Evolutionary conservation across 176 grass and related monocot species (phyloP).

Genomic region (Pontederia crassipes): DNA sequence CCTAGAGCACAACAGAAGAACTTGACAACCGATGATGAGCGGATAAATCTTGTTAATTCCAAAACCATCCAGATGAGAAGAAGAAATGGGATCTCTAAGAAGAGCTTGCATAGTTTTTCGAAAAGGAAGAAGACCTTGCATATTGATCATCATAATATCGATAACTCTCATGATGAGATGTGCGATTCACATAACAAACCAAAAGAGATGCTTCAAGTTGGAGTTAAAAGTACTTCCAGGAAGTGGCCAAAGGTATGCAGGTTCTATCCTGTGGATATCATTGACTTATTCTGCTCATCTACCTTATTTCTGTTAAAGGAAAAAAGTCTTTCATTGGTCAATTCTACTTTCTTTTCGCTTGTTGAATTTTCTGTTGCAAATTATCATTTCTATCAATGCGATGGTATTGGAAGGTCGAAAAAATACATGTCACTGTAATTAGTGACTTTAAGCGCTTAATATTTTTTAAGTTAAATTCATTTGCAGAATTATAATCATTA

Average conservation of each 20-base stretch:
- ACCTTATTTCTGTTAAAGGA: background rate
- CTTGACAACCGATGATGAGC: slow-evolving; percentile 6
- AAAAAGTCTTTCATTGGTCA: slow-evolving; percentile 8
- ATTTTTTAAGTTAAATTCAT: too few relatives aligned
- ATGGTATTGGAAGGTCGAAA: too few relatives aligned
- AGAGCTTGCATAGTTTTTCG: background rate
- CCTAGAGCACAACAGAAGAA: slow-evolving; percentile 10
- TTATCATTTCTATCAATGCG: too few relatives aligned
- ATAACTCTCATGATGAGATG: slow-evolving; percentile 8
- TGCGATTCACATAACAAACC: slow-evolving; percentile 16
- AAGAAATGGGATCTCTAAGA: slow-evolving; percentile 16
- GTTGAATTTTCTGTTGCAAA: too few relatives aligned
- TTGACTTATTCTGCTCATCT: slow-evolving; percentile 4
- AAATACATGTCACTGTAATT: too few relatives aligned
- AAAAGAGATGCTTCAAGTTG: slow-evolving; percentile 8
- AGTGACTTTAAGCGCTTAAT: too few relatives aligned
- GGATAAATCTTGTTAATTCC: background rate
- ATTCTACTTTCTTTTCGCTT: too few relatives aligned
- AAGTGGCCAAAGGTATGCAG: slow-evolving; percentile 20
- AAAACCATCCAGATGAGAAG: slow-evolving; percentile 2
- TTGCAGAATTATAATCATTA: too few relatives aligned
- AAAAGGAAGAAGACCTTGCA: background rate
- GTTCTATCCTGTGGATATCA: slow-evolving; percentile 5
- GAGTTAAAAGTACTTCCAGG: slow-evolving; percentile 10
- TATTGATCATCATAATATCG: slow-evolving; percentile 8